Percentiles rank a stretch among this genome's conserved stretches.
Conservation (phyloP, 495 filamentous ascomycete species). For the Pseudoneurospora amorphoporcata region DNA sequence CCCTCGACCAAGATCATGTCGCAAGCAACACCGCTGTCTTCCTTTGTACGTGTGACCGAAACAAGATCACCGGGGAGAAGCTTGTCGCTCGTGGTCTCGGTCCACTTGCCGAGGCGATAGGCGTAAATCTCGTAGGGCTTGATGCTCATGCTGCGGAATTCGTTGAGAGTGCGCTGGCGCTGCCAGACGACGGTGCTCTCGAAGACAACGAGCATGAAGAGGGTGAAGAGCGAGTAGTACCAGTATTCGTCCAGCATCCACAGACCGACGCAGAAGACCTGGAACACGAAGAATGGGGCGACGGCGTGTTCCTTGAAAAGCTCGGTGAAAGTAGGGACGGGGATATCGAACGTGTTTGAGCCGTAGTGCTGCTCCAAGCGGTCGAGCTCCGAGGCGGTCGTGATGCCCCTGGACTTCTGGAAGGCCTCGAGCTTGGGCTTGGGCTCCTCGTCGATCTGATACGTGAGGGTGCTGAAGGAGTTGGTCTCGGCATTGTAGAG, state of each 20-base stretch:
- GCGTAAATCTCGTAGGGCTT: conserved; percentile 94
- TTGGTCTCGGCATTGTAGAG: conserved; percentile 62
- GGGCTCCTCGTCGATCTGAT: conserved; percentile 75
- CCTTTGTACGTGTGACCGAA: conserved; percentile 89
- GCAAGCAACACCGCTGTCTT: conserved; percentile 93
- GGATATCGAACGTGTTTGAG: conserved; percentile 94
- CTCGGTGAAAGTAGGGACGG: conserved; percentile 88
- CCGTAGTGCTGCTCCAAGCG: conserved; percentile 86
- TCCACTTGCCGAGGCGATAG: conserved; percentile 75
- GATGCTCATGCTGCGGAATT: conserved; percentile 99
- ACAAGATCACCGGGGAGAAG: conserved; percentile 94
- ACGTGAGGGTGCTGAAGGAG: conserved; percentile 70
- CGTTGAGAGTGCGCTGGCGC: conserved; percentile 87
- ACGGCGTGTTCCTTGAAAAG: conserved; percentile 98
- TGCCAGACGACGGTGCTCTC: conserved; percentile 99
- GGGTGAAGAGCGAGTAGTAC: conserved; percentile 98
- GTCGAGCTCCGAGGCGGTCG: conserved; percentile 58
- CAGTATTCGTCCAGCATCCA: conserved; percentile 99
- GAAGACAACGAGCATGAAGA: conserved; percentile 95
- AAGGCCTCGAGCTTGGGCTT: conserved; percentile 66
- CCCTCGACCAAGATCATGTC: conserved; percentile 95
- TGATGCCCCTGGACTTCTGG: conserved; percentile 67
- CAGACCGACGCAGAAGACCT: conserved; percentile 94
- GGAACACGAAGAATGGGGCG: conserved; percentile 98
- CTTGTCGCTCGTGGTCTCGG: conserved; percentile 83